Evolutionary conservation across 441 rosid genomes (phyloP), one percentile per base, ranked within the genome.

Genomic region (Adansonia gregorii): DNA sequence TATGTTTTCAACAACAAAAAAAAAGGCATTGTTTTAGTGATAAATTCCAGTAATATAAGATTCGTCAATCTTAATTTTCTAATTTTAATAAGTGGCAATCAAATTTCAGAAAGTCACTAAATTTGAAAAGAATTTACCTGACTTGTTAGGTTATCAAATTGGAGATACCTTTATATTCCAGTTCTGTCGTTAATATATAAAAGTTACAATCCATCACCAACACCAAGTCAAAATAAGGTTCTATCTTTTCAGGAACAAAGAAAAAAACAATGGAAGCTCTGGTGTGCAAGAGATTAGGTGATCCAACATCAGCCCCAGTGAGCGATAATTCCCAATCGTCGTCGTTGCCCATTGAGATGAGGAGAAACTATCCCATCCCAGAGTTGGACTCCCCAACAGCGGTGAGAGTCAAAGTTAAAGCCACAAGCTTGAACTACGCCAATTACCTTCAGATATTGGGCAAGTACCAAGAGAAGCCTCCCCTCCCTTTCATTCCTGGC

Each of bases 371-470:
- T 10, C 89, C 91, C 15, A 83, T 93, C 76, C 98, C 98, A 20
- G 74, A 89, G 43, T 75, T 94, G 75, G 81, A 76, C 0, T 86
- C 88, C 4, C 87, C 89, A 8, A 91, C 89, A 0, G 82, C 92
- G 0, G 96, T 94, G 64, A 89, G 95, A 60, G 90, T 94, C 24
- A 86, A 87, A 45, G 94, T 93, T 51, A 89, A 76, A 72, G 99
- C 99, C 6, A 89, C 97, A 31, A 95, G 99, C 96, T 85, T 93
- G 87, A 93, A 90, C 83, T 92, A 78, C 81, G 94, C 92, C 31
- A 91, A 92, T 82, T 96, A 94, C 87, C 90, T 96, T 71, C 97
- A 96, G 85, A 88, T 93, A n/a, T 79, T 88, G 59, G 98, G 99
- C 31, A 92, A 93, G 67, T 93, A 93, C 83, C 98, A 94, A 76